Conservation (phyloP, 371 early-diverging fungal species). For the Ordospora colligata region DNA sequence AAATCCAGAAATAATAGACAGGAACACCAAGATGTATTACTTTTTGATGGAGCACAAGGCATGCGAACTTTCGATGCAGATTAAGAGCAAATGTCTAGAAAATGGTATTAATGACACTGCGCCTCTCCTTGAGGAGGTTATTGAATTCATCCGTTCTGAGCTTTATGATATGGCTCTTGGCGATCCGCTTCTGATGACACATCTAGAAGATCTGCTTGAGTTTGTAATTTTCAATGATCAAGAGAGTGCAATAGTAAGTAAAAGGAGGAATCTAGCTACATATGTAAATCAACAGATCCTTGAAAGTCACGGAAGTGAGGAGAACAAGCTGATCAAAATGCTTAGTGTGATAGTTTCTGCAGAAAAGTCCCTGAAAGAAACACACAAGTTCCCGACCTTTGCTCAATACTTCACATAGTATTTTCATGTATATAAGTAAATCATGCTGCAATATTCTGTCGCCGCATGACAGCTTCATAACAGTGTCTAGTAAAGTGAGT, state of each 20-base stretch:
- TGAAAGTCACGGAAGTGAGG: neutral
- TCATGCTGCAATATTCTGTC: neutral
- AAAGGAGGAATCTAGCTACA: neutral
- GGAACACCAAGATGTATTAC: neutral
- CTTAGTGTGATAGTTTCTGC: conserved; percentile 1
- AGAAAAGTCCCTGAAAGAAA: conserved; percentile 12
- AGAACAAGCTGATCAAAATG: conserved; percentile 13
- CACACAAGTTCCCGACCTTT: conserved; percentile 23
- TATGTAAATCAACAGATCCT: conserved; percentile 9
- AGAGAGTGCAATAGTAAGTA: neutral
- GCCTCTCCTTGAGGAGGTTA: neutral
- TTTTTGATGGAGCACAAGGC: conserved; percentile 20
- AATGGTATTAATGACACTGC: neutral
- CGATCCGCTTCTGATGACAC: neutral
- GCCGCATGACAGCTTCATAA: neutral
- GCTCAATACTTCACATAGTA: neutral
- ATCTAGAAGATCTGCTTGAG: conserved; percentile 12
- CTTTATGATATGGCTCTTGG: neutral
- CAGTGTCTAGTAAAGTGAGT: too few relatives aligned
- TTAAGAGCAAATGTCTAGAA: neutral
- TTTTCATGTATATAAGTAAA: neutral
- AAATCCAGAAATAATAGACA: conserved; percentile 7
- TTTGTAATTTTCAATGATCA: conserved; percentile 11
- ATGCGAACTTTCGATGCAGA: neutral
- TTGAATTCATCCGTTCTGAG: neutral